Evolutionary conservation across 805 yeast species (phyloP), one percentile per base, ranked within the genome.

Genomic region (Lipomyces lipofer): DNA sequence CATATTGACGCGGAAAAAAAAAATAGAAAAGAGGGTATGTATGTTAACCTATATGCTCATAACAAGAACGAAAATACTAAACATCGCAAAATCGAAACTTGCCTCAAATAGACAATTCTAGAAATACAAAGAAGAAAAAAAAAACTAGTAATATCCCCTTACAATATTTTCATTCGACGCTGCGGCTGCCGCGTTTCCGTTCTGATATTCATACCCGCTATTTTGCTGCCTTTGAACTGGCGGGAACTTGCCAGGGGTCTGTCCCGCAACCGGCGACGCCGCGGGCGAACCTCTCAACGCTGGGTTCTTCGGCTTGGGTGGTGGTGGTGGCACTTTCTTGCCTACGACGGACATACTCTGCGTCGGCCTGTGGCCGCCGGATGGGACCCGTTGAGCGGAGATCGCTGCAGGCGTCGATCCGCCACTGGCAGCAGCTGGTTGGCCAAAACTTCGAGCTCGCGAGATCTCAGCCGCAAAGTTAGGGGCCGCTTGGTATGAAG

Each of bases 391-490:
- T 17, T 47, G 49, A 10, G 39, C 39, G 2, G 25, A 48, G 12
- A 46, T 43, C 6, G 58, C 38, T 12, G 47, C 50, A 33, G 65
- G n/a, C 65, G 61, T 1, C 60, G 62, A 24, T 63, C 13, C 12
- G 30, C 30, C 39, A 54, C 21, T 28, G 51, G 43, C 15, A 17
- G 47, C 51, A 13, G 40, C 32, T n/a, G n/a, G n/a, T n/a, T n/a
- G n/a, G n/a, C n/a, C n/a, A n/a, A n/a, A n/a, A n/a, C n/a, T n/a
- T 2, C 54, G 52, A 10, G 53, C 53, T 5, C 49, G 56, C 6
- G 71, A 69, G 24, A 69, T 68, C 43, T 69, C 68, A 21, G 66
- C 67, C 10, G 72, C 72, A 58, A 66, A 68, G 55, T 66, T 67
- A 4, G 70, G 70, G 17, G 47, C 27, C 35, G 21, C 6, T 21